Conservation (phyloP, 2,329 filamentous ascomycete species). For the Botrytis galanthina region DNA sequence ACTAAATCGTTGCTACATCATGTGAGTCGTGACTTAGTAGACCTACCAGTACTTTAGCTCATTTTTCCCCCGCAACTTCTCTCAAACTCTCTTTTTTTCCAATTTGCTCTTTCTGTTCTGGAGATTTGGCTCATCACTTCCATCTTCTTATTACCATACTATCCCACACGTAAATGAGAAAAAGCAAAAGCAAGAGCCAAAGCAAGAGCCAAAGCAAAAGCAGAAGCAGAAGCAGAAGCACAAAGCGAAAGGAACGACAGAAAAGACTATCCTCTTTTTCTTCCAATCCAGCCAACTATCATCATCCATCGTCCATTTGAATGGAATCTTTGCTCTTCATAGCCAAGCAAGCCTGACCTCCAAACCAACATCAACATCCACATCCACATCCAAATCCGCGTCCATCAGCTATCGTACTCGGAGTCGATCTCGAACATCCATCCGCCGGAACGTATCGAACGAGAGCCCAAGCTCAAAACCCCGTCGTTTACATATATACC, state of each 20-base stretch:
- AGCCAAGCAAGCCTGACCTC: not conserved
- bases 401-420: not conserved
- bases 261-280: not conserved
- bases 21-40: not conserved
- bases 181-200: not conserved
- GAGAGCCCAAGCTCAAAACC: not conserved
- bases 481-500: conserved; percentile 3
- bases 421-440: not conserved
- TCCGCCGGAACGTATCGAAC: not conserved
- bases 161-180: not conserved
- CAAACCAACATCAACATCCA: not conserved
- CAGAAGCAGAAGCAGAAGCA: not conserved
- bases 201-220: not conserved
- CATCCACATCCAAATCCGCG: no score
- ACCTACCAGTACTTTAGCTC: conserved; percentile 3
- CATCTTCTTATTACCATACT: not conserved
- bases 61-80: conserved; percentile 13
- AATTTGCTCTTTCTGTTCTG: not conserved
- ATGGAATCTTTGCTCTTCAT: not conserved
- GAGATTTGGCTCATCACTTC: not conserved
- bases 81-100: not conserved
- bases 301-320: not conserved
- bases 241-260: not conserved
- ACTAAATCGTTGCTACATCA: not conserved
- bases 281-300: not conserved